Conservation (phyloP, 768 basidiomycete genomes). For the Phlegmacium glaucopus region DNA sequence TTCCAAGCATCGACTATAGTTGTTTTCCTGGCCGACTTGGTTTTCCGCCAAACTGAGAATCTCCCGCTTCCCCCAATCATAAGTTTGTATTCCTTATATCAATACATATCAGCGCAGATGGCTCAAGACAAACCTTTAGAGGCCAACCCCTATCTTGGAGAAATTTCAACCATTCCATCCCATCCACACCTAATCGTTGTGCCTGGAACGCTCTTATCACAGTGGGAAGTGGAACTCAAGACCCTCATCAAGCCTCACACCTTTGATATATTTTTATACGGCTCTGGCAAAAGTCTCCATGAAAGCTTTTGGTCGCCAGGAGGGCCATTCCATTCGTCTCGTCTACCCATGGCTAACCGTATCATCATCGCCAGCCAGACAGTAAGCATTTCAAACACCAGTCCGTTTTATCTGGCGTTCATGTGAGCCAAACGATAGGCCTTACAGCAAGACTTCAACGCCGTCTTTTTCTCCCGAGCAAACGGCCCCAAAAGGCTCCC, state of each 20-base stretch:
- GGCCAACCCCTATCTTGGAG: not conserved
- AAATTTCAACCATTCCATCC: constrained; percentile 2
- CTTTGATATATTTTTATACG: constrained; percentile 25
- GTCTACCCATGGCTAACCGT: not conserved
- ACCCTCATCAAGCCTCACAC: constrained; percentile 5
- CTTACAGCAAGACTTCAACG: too few species aligned
- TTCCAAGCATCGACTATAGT: constrained; percentile 16
- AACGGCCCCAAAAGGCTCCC: too few species aligned
- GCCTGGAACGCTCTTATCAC: constrained; percentile 17
- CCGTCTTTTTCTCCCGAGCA: not conserved
- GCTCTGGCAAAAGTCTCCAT: not conserved
- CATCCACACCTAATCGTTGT: constrained; percentile 17
- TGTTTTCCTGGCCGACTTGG: constrained; percentile 15
- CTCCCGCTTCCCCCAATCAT: not conserved
- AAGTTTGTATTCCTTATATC: not conserved
- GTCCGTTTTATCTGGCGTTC: too few species aligned
- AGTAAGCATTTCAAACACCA: too few species aligned
- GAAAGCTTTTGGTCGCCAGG: constrained; percentile 15
- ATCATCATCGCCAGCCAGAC: constrained; percentile 22
- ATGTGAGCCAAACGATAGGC: too few species aligned
- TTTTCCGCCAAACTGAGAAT: not conserved
- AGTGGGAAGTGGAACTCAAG: constrained; percentile 19
- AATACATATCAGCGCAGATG: not conserved
- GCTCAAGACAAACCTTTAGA: not conserved
- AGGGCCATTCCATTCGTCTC: constrained; percentile 10